A percentile compares a stretch with the other conserved stretches of the same genome.
These are phyloP conservation scores for Helotiales sp. DNA, from an alignment of 2,329 filamentous ascomycete genomes.

Conservation along the genomic window DNA sequence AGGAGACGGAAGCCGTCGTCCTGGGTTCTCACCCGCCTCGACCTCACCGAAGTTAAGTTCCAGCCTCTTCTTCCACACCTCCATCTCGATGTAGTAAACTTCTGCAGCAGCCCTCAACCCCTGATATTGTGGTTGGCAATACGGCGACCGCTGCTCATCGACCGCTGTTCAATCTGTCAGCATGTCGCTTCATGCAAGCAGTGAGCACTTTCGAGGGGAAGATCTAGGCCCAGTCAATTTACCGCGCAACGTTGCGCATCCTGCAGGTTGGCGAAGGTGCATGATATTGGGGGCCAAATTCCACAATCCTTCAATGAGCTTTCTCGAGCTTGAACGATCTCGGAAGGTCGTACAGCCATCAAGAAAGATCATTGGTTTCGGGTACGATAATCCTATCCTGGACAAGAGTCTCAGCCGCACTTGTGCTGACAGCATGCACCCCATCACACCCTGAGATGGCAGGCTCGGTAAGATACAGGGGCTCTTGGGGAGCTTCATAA, in stretches of 20 bases:
- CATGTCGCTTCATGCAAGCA: background rate
- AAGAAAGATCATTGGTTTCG: background rate
- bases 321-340: background rate
- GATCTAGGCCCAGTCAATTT: background rate
- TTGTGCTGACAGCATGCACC: background rate
- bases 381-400: background rate
- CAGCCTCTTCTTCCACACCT: background rate
- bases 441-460: background rate
- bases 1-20: background rate
- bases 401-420: background rate
- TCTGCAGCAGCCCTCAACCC: background rate
- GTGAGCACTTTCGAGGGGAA: background rate
- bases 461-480: background rate
- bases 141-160: background rate
- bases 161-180: background rate
- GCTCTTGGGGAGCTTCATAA: background rate
- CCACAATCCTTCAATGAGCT: background rate
- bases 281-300: background rate
- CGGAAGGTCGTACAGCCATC: background rate
- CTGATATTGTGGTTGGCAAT: background rate
- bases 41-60: no score
- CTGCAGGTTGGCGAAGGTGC: background rate
- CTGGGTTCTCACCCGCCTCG: background rate
- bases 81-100: background rate
- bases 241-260: background rate